phyloP scores from a whole-genome alignment of 148 eudicot genomes.

The Salicornia ramosissima region DNA sequence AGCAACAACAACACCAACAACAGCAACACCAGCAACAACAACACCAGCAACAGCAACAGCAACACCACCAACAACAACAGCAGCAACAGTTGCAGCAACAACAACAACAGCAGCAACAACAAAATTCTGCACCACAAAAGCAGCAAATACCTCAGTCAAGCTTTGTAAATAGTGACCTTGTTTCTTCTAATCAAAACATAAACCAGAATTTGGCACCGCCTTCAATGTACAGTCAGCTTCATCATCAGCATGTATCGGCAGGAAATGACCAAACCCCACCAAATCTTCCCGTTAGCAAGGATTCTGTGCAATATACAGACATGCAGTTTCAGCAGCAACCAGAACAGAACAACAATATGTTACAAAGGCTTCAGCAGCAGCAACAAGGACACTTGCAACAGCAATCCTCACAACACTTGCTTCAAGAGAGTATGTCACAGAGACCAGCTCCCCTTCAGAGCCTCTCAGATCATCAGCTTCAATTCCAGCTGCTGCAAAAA shows the following conservation, averaged over 20 bases:
- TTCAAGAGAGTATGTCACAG: conserved; percentile 51
- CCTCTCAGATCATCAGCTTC: conserved; percentile 73
- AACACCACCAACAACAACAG: conserved; percentile 17
- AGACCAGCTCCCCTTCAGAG: conserved; percentile 48
- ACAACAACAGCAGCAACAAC: conserved; percentile 28
- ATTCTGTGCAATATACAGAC: conserved; percentile 45
- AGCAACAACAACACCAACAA: conserved; percentile 19
- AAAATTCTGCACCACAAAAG: conserved; percentile 30
- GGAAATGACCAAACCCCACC: conserved; percentile 46
- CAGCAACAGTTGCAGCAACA: conserved; percentile 33
- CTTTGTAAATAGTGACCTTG: conserved; percentile 36
- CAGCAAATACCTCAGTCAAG: conserved; percentile 42
- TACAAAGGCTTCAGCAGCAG: conserved; percentile 58
- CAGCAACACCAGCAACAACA: conserved; percentile 27
- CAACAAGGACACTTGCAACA: conserved; percentile 44
- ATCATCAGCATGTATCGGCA: conserved; percentile 56
- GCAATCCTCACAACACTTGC: conserved; percentile 41
- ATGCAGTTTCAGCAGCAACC: conserved; percentile 75
- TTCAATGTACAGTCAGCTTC: conserved; percentile 43
- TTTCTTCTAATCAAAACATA: conserved; percentile 42
- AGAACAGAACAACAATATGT: conserved; percentile 38
- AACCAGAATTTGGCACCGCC: conserved; percentile 52
- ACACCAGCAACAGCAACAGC: conserved; percentile 30
- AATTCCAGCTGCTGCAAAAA: conserved; percentile 59
- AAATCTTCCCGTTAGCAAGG: conserved; percentile 32